Percentiles rank a stretch among this genome's conserved stretches.
Conservation (phyloP, 331 rosid species). For the Prunus yedoensis region DNA sequence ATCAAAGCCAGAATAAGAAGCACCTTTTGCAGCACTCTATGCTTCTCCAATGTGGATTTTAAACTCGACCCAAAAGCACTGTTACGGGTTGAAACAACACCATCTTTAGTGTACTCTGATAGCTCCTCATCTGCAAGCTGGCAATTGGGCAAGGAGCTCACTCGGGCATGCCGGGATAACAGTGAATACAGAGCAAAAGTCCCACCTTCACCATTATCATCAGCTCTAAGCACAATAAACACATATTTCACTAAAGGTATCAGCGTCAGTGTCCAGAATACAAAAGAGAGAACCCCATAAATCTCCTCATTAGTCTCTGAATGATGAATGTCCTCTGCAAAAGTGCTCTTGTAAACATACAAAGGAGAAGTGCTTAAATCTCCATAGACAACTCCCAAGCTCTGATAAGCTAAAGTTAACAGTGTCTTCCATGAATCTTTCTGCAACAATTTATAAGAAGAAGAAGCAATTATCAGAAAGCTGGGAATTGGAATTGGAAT, state of each 20-base stretch:
- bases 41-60: slow-evolving; percentile 78
- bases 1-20: slow-evolving; percentile 87
- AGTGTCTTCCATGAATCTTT: slow-evolving; percentile 88
- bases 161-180: slow-evolving; percentile 80
- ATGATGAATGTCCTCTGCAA: slow-evolving; percentile 85
- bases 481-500: slow-evolving; percentile 20
- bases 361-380: slow-evolving; percentile 93
- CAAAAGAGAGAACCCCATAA: slow-evolving; percentile 86
- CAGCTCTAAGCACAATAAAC: slow-evolving; percentile 88
- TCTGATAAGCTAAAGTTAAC: slow-evolving; percentile 81
- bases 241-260: slow-evolving; percentile 85
- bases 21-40: slow-evolving; percentile 63
- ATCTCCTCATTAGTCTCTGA: slow-evolving; percentile 96
- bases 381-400: slow-evolving; percentile 96
- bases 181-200: slow-evolving; percentile 91
- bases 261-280: slow-evolving; percentile 90
- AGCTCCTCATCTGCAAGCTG: slow-evolving; percentile 91
- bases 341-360: slow-evolving; percentile 86
- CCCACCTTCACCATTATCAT: slow-evolving; percentile 98
- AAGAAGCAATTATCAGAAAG: slow-evolving; percentile 15
- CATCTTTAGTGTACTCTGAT: slow-evolving; percentile 71
- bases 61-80: slow-evolving; percentile 50
- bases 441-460: slow-evolving; percentile 37
- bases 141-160: slow-evolving; percentile 80
- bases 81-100: slow-evolving; percentile 28